A percentile compares a stretch with the other conserved stretches of the same genome.
Evolutionary conservation across 108 stramenopile species (phyloP).

Genomic region (Nitzschia sp.): DNA sequence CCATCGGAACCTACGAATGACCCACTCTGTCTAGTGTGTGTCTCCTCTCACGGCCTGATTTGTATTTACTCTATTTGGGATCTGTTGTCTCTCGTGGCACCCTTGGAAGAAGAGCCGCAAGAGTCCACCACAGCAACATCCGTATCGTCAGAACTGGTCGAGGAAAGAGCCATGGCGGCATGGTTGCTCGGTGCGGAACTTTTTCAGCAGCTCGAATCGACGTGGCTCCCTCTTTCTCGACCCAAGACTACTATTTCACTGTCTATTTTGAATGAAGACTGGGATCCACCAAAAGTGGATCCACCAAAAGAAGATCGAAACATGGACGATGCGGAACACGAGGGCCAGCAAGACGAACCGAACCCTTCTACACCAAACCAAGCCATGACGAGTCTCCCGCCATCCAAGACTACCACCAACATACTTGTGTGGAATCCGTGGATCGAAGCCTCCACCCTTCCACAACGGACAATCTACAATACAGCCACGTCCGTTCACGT

Average conservation of each 20-base stretch:
- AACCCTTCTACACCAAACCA: not conserved
- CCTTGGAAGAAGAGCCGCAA: not conserved
- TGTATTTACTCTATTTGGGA: slow-evolving; percentile 23
- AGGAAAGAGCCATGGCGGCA: slow-evolving; percentile 13
- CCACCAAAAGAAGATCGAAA: not conserved
- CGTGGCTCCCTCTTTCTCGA: slow-evolving; percentile 29
- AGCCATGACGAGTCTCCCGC: not conserved
- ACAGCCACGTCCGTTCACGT: not conserved
- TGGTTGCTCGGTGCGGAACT: slow-evolving; percentile 30
- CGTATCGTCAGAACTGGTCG: not conserved
- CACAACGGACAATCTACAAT: slow-evolving; percentile 31
- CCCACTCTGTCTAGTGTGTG: slow-evolving; percentile 16
- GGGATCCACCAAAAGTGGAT: not conserved
- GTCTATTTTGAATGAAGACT: not conserved
- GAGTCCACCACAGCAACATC: not conserved
- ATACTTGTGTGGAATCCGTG: slow-evolving; percentile 24
- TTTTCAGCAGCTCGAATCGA: slow-evolving; percentile 10
- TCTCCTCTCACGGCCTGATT: slow-evolving; percentile 19
- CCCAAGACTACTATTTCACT: slow-evolving; percentile 24
- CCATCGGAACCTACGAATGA: not conserved
- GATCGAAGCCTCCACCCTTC: slow-evolving; percentile 32
- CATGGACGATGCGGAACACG: not conserved
- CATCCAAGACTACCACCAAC: not conserved
- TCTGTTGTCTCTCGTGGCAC: not conserved
- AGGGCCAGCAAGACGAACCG: not conserved